Evolutionary conservation across 2,329 filamentous ascomycete species (phyloP).

Genomic region (Fusarium sulawesiense): DNA sequence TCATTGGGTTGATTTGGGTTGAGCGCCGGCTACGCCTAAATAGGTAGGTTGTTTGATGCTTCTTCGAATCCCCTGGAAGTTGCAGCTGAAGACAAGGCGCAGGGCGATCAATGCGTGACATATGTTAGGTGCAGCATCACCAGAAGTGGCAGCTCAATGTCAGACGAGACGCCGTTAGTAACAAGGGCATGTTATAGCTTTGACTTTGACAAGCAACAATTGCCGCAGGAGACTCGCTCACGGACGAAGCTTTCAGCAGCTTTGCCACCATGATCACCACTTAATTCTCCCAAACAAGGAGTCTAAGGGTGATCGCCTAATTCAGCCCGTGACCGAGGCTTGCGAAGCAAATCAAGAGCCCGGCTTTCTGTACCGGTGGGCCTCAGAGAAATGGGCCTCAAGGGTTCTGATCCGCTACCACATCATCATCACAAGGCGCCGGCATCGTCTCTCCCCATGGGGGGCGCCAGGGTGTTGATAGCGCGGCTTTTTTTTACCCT

Average conservation of each 20-base stretch:
- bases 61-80: conserved; percentile 19
- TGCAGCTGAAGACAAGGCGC: conserved; percentile 29
- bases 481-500: conserved; percentile 4
- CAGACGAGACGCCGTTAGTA: conserved; percentile 3
- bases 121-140: conserved; percentile 1
- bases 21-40: conserved; percentile 2
- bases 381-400: not conserved
- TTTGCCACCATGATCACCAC: conserved; percentile 25
- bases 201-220: conserved; percentile 4
- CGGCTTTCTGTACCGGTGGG: conserved; percentile 10
- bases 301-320: conserved; percentile 6
- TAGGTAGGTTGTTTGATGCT: conserved; percentile 27
- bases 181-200: not conserved
- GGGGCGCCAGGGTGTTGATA: conserved; percentile 17
- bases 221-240: conserved; percentile 4
- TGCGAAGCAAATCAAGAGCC: not conserved
- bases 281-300: conserved; percentile 2
- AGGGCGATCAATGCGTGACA: conserved; percentile 28
- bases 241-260: not conserved
- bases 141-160: conserved; percentile 23
- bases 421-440: conserved; percentile 11
- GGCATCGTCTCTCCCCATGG: conserved; percentile 25
- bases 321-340: conserved; percentile 8
- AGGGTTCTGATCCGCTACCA: conserved; percentile 13
- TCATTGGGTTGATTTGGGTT: not conserved